Evolutionary conservation across 148 eudicot genomes (phyloP), one percentile per base, ranked within the genome.

Genomic region (Chenopodium quinoa): DNA sequence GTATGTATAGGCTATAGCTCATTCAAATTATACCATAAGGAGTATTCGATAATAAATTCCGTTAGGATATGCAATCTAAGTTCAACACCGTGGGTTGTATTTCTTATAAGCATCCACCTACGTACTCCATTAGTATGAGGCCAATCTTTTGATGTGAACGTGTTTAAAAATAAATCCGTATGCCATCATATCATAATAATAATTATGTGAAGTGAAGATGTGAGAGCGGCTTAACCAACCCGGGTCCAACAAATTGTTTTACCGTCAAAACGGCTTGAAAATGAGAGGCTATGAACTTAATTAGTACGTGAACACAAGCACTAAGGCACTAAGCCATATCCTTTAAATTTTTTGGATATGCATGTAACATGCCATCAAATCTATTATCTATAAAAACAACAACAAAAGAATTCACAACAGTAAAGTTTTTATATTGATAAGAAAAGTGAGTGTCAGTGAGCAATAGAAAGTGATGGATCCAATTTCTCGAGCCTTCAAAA

Each of bases 331-430:
- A 19, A 71, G 11, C 50, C 74, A 71, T 1, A 9, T 67, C 17
- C 31, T 58, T 23, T 62, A 4, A 20, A 4, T 25, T 9, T 65
- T 8, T 68, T 8, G 11, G n/a, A 34, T 2, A 71, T 71, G 74
- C 74, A 71, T 71, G 74, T 12, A 71, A 71, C 74, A 71, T 71
- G 74, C 74, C 25, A 70, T 32, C 73, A 32, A 23, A 69, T 37
- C 73, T 19, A 11, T 17, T 23, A 69, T 34, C 73, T 19, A 11
- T 17, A 71, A 0, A 19, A 40, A 19, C 11, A 34, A 32, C 3
- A 70, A 37, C 74, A 19, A 71, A 71, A 34, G 34, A 32, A 31
- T 19, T 71, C 48, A 34, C 74, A 40, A 37, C 48, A 32, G 71
- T 66, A 11, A 67, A 67, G 37, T 2, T 34, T 71, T 37, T 37